Conservation (phyloP, 2,329 filamentous ascomycete genomes). For the Bipolaris victoriae region DNA sequence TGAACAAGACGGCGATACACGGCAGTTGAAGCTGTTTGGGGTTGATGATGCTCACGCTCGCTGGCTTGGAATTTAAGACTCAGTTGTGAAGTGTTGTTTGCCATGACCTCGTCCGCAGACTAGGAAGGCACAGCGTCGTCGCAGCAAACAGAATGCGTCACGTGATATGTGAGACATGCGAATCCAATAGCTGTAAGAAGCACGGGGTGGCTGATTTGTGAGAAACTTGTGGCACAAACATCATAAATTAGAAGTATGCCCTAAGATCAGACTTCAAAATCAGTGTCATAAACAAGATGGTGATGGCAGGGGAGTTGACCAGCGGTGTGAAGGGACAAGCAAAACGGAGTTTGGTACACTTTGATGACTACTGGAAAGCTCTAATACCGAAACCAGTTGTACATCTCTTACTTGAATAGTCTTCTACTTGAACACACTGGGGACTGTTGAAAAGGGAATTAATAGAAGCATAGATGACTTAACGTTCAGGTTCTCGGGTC, state of each 20-base stretch:
- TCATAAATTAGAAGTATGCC: too few species aligned
- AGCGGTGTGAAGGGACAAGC: neutral
- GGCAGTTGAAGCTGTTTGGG: neutral
- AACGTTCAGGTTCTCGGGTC: too few species aligned
- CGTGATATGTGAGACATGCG: neutral
- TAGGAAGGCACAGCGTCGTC: conserved; percentile 10
- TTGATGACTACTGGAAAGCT: neutral
- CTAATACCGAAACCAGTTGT: neutral
- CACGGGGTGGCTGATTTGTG: too few species aligned
- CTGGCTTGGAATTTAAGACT: neutral
- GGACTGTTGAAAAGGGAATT: too few species aligned
- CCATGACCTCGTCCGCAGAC: neutral
- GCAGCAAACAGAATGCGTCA: conserved; percentile 6
- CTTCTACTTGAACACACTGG: neutral
- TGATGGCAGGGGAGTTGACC: neutral
- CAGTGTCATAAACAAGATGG: neutral
- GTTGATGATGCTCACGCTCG: neutral
- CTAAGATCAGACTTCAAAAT: too few species aligned
- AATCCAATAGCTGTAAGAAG: neutral
- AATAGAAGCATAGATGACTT: too few species aligned
- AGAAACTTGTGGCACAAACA: neutral
- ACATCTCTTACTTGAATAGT: neutral
- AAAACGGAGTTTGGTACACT: neutral
- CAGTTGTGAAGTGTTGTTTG: conserved; percentile 1
- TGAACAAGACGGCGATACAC: neutral